phyloP scores from a whole-genome alignment of 2,329 filamentous ascomycete species.

The Ophiocordyceps sinensis region DNA sequence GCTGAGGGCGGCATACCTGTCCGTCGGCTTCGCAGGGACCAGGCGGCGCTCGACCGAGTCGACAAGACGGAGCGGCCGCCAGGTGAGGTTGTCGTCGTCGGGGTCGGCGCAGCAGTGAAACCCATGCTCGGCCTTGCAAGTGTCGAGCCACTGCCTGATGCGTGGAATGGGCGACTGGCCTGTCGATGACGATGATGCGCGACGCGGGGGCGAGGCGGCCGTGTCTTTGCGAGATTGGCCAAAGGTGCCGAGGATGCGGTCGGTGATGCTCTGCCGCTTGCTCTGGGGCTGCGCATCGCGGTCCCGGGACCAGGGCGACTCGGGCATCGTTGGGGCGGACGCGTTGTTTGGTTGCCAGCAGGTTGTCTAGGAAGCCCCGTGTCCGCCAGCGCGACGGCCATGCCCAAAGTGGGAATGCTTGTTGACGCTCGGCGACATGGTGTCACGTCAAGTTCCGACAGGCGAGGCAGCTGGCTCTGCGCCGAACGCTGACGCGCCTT shows the following conservation, averaged over 20 bases:
- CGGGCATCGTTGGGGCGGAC: slow-evolving; percentile 1
- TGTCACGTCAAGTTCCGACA: background rate
- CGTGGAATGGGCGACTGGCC: slow-evolving; percentile 20
- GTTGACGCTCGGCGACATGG: background rate
- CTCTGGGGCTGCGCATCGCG: slow-evolving; percentile 12
- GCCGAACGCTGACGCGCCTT: too few relatives aligned
- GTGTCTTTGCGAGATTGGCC: slow-evolving; percentile 16
- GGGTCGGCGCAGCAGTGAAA: slow-evolving; percentile 21
- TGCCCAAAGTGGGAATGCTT: background rate
- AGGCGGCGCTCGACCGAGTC: slow-evolving; percentile 24
- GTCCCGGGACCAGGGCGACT: slow-evolving; percentile 4
- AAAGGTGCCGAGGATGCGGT: slow-evolving; percentile 21
- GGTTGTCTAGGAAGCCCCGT: background rate
- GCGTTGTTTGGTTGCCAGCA: background rate
- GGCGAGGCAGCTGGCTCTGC: background rate
- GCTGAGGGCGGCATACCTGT: slow-evolving; percentile 29
- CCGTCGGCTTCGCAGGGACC: slow-evolving; percentile 21
- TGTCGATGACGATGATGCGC: slow-evolving; percentile 15
- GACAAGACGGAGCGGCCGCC: slow-evolving; percentile 25
- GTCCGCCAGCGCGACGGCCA: background rate
- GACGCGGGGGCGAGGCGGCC: slow-evolving; percentile 12
- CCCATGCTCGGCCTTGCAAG: slow-evolving; percentile 25
- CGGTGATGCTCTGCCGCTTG: slow-evolving; percentile 26
- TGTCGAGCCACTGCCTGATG: slow-evolving; percentile 28
- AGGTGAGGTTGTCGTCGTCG: slow-evolving; percentile 14